phyloP scores from a whole-genome alignment of 2,329 filamentous ascomycete genomes.

The Chrysoporthe cubensis region DNA sequence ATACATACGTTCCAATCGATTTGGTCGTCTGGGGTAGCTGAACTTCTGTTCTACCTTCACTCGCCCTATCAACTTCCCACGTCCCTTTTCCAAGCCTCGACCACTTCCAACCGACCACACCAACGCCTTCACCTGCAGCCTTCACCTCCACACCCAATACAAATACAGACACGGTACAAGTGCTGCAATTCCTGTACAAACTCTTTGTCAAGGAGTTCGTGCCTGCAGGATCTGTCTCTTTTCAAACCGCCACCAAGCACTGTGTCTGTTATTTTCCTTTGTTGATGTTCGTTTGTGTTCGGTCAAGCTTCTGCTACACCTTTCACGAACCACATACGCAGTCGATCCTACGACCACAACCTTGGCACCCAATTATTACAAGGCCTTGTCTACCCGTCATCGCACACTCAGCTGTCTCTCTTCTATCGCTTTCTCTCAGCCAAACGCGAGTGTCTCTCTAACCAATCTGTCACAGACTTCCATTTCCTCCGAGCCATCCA shows the following conservation, averaged over 20 bases:
- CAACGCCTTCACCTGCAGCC: background rate
- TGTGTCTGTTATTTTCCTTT: slow-evolving; percentile 17
- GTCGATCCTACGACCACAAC: slow-evolving; percentile 63
- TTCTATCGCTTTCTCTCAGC: slow-evolving; percentile 46
- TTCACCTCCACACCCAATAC: background rate
- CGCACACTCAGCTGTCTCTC: slow-evolving; percentile 67
- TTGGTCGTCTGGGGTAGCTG: background rate
- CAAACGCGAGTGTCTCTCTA: slow-evolving; percentile 43
- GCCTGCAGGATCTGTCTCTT: background rate
- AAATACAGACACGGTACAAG: background rate
- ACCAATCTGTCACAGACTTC: slow-evolving; percentile 41
- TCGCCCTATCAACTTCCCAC: background rate
- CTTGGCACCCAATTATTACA: slow-evolving; percentile 41
- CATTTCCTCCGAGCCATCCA: slow-evolving; percentile 48
- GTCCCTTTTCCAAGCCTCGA: background rate
- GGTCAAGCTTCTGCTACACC: slow-evolving; percentile 74
- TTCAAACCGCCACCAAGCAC: background rate
- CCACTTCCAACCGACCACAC: background rate
- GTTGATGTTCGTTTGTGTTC: slow-evolving; percentile 30
- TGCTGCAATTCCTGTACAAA: slow-evolving; percentile 11
- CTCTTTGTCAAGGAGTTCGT: background rate
- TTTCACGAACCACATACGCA: slow-evolving; percentile 75
- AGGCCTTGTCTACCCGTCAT: slow-evolving; percentile 55
- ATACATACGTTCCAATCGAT: background rate
- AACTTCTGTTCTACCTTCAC: background rate